Conservation (phyloP, 495 filamentous ascomycete genomes). For the Podospora bellae-mahoneyi region DNA sequence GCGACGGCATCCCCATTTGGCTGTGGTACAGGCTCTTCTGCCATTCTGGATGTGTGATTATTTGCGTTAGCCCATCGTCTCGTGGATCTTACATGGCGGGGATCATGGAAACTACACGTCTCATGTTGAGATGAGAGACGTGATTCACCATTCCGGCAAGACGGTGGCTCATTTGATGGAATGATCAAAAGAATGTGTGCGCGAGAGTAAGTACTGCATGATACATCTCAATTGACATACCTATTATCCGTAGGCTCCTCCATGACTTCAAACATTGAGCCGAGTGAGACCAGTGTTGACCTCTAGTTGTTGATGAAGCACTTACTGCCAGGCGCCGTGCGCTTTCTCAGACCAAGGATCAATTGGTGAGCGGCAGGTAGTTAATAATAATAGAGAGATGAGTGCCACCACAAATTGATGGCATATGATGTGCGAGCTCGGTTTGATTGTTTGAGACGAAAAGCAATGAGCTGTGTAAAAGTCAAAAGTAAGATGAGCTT, state of each 20-base stretch:
- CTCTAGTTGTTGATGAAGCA: neutral
- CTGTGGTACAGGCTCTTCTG: neutral
- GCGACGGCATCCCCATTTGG: neutral
- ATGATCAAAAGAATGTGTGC: neutral
- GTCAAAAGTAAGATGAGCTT: constrained; percentile 18
- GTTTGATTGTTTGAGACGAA: neutral
- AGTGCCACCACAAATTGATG: neutral
- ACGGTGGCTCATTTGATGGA: neutral
- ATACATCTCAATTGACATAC: neutral
- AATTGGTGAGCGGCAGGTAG: neutral
- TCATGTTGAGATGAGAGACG: neutral
- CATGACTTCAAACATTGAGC: neutral
- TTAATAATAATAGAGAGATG: neutral
- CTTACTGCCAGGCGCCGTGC: neutral
- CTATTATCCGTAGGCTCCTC: neutral
- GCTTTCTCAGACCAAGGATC: neutral
- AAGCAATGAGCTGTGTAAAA: constrained; percentile 8
- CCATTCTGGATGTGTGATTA: neutral
- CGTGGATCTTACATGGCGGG: neutral
- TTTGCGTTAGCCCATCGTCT: neutral
- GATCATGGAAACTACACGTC: neutral
- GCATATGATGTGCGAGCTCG: neutral
- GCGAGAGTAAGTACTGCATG: neutral
- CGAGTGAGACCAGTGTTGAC: neutral
- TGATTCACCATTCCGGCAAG: neutral